These are phyloP conservation scores for Waitea zeae DNA, from an alignment of 1,284 basidiomycete genomes.

Conservation along the genomic window DNA sequence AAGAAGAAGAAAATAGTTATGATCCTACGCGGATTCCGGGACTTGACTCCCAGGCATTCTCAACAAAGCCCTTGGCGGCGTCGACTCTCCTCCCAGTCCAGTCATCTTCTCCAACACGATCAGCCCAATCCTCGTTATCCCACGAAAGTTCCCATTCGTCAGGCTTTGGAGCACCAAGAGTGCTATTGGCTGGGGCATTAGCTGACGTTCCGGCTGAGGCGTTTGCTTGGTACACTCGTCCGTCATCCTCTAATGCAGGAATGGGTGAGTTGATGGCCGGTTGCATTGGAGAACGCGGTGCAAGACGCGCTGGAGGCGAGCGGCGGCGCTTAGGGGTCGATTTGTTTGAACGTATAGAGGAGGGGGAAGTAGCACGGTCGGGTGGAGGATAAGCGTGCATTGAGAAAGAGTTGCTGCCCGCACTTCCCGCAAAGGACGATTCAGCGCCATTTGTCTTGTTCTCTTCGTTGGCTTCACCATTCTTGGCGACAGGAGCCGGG, in stretches of 20 bases:
- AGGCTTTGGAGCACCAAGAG: too few relatives aligned
- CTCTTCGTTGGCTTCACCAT: constrained; percentile 15
- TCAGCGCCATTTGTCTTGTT: constrained; percentile 12
- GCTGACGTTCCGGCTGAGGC: too few relatives aligned
- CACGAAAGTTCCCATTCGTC: constrained; percentile 28
- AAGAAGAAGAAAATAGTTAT: too few relatives aligned
- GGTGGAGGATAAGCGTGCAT: constrained; percentile 47
- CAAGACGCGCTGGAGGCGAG: constrained; percentile 24
- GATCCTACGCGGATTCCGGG: too few relatives aligned
- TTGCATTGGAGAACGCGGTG: constrained; percentile 10
- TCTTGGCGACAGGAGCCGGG: constrained; percentile 24
- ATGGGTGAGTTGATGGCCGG: constrained; percentile 8
- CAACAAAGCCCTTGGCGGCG: too few relatives aligned
- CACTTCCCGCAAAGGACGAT: constrained; percentile 16
- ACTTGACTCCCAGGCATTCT: too few relatives aligned
- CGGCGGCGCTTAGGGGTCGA: constrained; percentile 17
- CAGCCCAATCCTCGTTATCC: constrained; percentile 37
- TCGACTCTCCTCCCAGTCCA: constrained; percentile 25
- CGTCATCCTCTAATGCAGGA: too few relatives aligned
- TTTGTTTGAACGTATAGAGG: constrained; percentile 11
- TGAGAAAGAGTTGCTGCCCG: too few relatives aligned
- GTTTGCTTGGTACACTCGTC: too few relatives aligned
- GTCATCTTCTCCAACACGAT: constrained; percentile 26
- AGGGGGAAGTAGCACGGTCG: constrained; percentile 18
- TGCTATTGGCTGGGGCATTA: too few relatives aligned